phyloP scores from a whole-genome alignment of 352 stramenopile genomes.

The Aphanomyces cochlioides region DNA sequence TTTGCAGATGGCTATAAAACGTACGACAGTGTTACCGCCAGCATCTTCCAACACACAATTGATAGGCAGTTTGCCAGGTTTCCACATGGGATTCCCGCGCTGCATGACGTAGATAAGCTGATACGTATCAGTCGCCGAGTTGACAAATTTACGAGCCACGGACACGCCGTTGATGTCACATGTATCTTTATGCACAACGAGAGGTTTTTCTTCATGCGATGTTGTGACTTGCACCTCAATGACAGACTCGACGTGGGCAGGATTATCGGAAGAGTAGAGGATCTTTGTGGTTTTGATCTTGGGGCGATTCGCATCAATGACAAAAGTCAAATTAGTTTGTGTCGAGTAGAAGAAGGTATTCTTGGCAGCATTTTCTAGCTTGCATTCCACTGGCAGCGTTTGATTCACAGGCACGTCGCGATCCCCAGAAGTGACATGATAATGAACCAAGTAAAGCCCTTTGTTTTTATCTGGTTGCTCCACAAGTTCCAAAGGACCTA shows the following conservation, averaged over 20 bases:
- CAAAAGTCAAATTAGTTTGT: constrained; percentile 44
- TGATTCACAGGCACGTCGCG: constrained; percentile 34
- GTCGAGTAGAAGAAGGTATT: constrained; percentile 44
- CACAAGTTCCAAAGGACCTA: constrained; percentile 38
- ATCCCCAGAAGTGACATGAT: constrained; percentile 48
- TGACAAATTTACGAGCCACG: constrained; percentile 46
- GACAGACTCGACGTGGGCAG: constrained; percentile 57
- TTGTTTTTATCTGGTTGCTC: constrained; percentile 42
- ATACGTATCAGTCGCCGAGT: constrained; percentile 45
- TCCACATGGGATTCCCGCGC: constrained; percentile 51
- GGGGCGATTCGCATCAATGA: constrained; percentile 50
- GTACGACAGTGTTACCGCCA: constrained; percentile 43
- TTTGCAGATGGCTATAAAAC: neutral
- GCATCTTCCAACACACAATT: constrained; percentile 49
- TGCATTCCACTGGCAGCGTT: constrained; percentile 45
- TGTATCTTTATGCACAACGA: constrained; percentile 40
- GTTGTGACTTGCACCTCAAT: constrained; percentile 59
- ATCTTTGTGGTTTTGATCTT: constrained; percentile 44
- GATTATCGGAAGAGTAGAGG: constrained; percentile 55
- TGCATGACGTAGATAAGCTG: constrained; percentile 60
- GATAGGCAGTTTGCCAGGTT: constrained; percentile 51
- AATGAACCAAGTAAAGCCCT: constrained; percentile 65
- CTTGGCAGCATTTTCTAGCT: constrained; percentile 41
- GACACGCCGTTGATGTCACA: constrained; percentile 63
- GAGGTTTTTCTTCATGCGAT: constrained; percentile 40